These are phyloP conservation scores for Pulveroboletus sp. DNA, from an alignment of 768 basidiomycete species.

Conservation along the genomic window DNA sequence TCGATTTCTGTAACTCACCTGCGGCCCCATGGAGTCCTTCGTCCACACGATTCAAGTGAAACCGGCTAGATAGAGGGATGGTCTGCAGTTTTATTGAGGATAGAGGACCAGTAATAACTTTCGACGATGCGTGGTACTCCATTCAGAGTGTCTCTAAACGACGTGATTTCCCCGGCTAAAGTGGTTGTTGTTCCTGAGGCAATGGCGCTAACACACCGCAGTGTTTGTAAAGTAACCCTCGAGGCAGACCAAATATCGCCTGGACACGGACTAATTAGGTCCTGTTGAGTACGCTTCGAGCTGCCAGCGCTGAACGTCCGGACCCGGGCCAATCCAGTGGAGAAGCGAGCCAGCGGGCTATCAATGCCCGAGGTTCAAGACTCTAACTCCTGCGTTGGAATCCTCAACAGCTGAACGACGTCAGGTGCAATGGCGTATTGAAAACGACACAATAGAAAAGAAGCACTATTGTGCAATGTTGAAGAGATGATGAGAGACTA, in stretches of 20 bases:
- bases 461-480: neutral
- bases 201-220: neutral
- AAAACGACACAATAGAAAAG: neutral
- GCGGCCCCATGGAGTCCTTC: conserved; percentile 21
- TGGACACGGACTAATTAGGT: neutral
- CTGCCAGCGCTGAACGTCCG: neutral
- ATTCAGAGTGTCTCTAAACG: conserved; percentile 4
- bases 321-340: no score
- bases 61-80: conserved; percentile 11
- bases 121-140: conserved; percentile 8
- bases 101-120: neutral
- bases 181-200: neutral
- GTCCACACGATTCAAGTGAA: conserved; percentile 15
- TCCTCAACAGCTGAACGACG: neutral
- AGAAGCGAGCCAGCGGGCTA: neutral
- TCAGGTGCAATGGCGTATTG: no score
- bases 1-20: conserved; percentile 11
- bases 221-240: neutral
- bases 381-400: no score
- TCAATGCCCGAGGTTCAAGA: neutral
- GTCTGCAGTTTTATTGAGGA: conserved; percentile 1
- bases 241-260: neutral
- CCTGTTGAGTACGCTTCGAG: neutral
- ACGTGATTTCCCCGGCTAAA: neutral
- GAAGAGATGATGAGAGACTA: neutral